Conservation (phyloP, 148 eudicot species). For the Dianthus caryophyllus region DNA sequence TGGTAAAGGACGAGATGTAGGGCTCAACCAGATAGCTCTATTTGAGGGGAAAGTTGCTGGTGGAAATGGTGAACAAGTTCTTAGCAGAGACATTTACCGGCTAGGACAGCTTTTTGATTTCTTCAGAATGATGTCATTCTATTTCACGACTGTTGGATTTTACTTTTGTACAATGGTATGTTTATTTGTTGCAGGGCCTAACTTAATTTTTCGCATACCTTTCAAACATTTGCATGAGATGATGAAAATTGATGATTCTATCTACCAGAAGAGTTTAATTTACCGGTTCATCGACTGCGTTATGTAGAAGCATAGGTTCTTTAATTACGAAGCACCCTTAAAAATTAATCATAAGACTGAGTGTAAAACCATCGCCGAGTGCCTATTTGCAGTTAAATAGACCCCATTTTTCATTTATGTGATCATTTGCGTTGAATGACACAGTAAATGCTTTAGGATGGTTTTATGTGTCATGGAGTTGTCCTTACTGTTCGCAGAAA, state of each 20-base stretch:
- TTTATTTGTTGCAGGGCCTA: neutral
- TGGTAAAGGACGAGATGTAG: slow-evolving; percentile 99
- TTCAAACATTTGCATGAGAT: neutral
- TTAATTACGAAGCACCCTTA: neutral
- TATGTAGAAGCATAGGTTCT: neutral
- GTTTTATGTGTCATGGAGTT: neutral
- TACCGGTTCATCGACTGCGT: slow-evolving; percentile 1
- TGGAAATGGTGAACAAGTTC: slow-evolving; percentile 99
- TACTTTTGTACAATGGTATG: slow-evolving; percentile 98
- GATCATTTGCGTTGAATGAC: neutral
- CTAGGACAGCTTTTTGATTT: slow-evolving; percentile 98
- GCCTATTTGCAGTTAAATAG: neutral
- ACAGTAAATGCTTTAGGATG: neutral
- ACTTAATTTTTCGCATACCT: neutral
- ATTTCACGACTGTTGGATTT: slow-evolving; percentile 90
- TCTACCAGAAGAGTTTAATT: neutral
- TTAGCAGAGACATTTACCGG: slow-evolving; percentile 92
- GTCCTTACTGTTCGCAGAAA: neutral
- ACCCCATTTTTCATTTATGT: neutral
- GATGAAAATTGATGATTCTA: neutral
- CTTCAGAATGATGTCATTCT: slow-evolving; percentile 96
- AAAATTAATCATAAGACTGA: neutral
- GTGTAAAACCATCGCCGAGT: neutral
- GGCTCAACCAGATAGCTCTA: slow-evolving; percentile 95
- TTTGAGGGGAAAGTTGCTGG: slow-evolving; percentile 99